Percentiles rank a stretch among this genome's conserved stretches.
These are phyloP conservation scores for Lobulomyces angularis DNA, from an alignment of 192 early-diverging fungal genomes.

Conservation along the genomic window DNA sequence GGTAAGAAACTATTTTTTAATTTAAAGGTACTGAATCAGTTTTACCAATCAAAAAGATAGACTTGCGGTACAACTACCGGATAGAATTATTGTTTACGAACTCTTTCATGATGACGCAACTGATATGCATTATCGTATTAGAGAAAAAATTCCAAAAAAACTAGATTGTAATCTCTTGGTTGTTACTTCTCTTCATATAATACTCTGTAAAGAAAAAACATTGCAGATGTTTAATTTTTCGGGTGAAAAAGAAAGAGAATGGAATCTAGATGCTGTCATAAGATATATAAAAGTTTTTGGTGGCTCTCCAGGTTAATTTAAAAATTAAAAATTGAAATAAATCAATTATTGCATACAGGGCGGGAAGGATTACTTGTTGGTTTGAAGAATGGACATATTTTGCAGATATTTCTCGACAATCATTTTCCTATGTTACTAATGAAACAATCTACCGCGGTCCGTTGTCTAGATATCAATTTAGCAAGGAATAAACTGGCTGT, in stretches of 20 bases:
- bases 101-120: conserved; percentile 37
- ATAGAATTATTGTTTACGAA: conserved; percentile 45
- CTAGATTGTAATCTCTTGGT: conserved; percentile 46
- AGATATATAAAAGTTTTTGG: conserved; percentile 46
- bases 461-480: conserved; percentile 37
- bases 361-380: conserved; percentile 42
- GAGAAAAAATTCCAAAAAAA: conserved; percentile 39
- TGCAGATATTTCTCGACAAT: conserved; percentile 44
- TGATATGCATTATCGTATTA: conserved; percentile 50
- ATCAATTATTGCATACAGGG: too few species aligned
- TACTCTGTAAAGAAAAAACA: conserved; percentile 35
- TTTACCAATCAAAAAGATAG: too few species aligned
- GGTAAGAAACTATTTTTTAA: too few species aligned
- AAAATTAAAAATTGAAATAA: too few species aligned
- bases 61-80: conserved; percentile 45
- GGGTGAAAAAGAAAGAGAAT: conserved; percentile 42
- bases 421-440: conserved; percentile 42
- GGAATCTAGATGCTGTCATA: conserved; percentile 38
- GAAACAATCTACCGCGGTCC: conserved; percentile 24
- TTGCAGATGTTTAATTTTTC: conserved; percentile 35
- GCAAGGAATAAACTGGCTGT: conserved; percentile 34
- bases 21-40: too few species aligned
- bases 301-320: conserved; percentile 31
- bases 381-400: conserved; percentile 36
- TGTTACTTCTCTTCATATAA: conserved; percentile 41